These are phyloP conservation scores for Trichoderma oligosporum DNA, from an alignment of 2,329 filamentous ascomycete genomes.

Conservation along the genomic window DNA sequence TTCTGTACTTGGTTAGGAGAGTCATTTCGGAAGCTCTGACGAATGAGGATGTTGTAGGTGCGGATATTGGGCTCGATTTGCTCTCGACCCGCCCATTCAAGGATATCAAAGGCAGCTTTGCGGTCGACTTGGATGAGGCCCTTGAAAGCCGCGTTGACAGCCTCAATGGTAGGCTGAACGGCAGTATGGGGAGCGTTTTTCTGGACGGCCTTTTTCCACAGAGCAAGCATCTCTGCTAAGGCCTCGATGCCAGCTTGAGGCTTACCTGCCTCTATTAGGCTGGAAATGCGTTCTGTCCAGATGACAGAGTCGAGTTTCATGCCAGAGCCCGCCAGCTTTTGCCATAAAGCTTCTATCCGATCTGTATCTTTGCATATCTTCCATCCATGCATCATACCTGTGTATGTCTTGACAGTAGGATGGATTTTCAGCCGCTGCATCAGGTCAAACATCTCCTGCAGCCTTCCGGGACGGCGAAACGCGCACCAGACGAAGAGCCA, in stretches of 20 bases:
- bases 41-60: constrained; percentile 68
- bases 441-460: constrained; percentile 39
- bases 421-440: constrained; percentile 48
- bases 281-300: constrained; percentile 69
- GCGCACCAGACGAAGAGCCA: constrained; percentile 41
- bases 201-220: constrained; percentile 49
- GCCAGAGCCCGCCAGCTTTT: constrained; percentile 54
- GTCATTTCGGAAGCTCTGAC: constrained; percentile 51
- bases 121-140: constrained; percentile 54
- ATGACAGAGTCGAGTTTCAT: constrained; percentile 59
- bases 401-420: constrained; percentile 65
- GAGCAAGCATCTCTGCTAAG: constrained; percentile 60
- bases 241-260: constrained; percentile 56
- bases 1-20: constrained; percentile 45
- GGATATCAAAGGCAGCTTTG: constrained; percentile 49
- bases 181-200: constrained; percentile 33
- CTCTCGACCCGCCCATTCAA: constrained; percentile 56
- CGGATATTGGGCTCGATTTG: constrained; percentile 54
- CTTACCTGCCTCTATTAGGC: constrained; percentile 55
- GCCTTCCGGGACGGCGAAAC: constrained; percentile 27
- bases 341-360: constrained; percentile 66
- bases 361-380: constrained; percentile 53
- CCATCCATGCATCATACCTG: constrained; percentile 69
- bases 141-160: constrained; percentile 68
- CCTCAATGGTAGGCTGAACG: constrained; percentile 58